Percentiles rank a stretch among this genome's conserved stretches.
phyloP scores from a whole-genome alignment of 73 alveolate genomes.

The Tetrahymena thermophila region DNA sequence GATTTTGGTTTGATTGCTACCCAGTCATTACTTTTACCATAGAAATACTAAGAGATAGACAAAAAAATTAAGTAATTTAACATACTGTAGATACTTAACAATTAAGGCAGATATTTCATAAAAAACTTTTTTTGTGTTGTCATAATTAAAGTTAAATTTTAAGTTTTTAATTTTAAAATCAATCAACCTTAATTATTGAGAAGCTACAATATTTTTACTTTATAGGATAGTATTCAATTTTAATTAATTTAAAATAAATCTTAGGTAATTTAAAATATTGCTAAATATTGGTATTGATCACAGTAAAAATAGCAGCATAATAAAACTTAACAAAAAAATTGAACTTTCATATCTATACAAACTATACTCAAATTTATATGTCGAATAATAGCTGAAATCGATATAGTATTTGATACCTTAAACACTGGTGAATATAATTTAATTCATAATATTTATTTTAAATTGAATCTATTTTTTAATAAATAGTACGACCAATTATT shows the following conservation, averaged over 20 bases:
- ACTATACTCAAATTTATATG: neutral
- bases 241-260: neutral
- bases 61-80: neutral
- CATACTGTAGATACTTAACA: neutral
- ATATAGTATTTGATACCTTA: neutral
- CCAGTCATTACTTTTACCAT: neutral
- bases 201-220: neutral
- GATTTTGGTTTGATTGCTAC: constrained; percentile 38
- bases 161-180: no score
- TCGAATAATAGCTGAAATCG: neutral
- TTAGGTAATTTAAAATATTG: neutral
- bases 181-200: no score
- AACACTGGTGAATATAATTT: neutral
- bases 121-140: no score
- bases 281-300: neutral
- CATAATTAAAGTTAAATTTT: no score
- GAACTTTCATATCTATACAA: neutral
- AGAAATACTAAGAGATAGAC: neutral
- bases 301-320: neutral
- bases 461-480: neutral
- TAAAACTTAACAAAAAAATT: neutral
- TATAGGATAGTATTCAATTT: neutral
- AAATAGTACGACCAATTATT: neutral
- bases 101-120: neutral
- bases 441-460: no score